phyloP scores from a whole-genome alignment of 805 yeast species.

The Debaryomyces prosopidis region DNA sequence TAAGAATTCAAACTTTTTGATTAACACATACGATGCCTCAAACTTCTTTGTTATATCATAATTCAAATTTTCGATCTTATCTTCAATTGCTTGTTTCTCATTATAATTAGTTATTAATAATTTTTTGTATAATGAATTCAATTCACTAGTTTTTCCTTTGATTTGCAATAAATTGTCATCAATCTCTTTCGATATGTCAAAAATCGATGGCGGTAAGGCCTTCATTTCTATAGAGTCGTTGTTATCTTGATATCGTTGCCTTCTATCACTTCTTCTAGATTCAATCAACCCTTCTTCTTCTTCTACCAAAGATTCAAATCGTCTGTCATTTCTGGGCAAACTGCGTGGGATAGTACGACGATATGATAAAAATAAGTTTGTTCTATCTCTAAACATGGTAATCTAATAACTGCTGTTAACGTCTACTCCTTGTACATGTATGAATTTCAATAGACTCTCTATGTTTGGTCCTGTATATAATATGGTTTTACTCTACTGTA shows the following conservation, averaged over 20 bases:
- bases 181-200: slow-evolving; percentile 70
- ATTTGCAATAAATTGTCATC: slow-evolving; percentile 61
- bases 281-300: slow-evolving; percentile 63
- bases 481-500: neutral
- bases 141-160: slow-evolving; percentile 52
- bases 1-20: slow-evolving; percentile 60
- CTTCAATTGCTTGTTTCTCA: slow-evolving; percentile 76
- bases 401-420: neutral
- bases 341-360: slow-evolving; percentile 82
- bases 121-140: slow-evolving; percentile 73
- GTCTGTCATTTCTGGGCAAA: slow-evolving; percentile 15
- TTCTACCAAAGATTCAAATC: slow-evolving; percentile 43
- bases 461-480: neutral
- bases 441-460: too few species aligned
- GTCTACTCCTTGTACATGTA: too few species aligned
- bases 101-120: slow-evolving; percentile 84
- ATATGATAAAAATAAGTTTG: slow-evolving; percentile 86
- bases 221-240: slow-evolving; percentile 54
- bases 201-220: slow-evolving; percentile 73
- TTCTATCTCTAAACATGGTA: slow-evolving; percentile 86
- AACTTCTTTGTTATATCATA: slow-evolving; percentile 71
- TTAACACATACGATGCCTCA: slow-evolving; percentile 74
- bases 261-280: slow-evolving; percentile 24
- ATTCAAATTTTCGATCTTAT: slow-evolving; percentile 75
- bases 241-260: slow-evolving; percentile 20